phyloP scores from a whole-genome alignment of 345 rosid species.

The Gossypium sturtianum region DNA sequence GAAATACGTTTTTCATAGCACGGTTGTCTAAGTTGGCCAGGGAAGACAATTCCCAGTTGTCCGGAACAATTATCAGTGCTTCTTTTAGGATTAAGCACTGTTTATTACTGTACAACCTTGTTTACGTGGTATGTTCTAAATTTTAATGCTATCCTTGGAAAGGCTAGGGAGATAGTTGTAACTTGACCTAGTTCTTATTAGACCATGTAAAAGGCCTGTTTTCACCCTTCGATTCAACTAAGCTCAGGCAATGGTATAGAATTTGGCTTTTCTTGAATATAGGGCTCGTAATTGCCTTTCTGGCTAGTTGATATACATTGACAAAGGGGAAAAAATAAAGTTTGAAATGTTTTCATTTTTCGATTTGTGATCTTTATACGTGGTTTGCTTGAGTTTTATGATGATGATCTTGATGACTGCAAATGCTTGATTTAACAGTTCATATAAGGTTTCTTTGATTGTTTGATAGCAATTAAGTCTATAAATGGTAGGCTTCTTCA shows the following conservation, averaged over 20 bases:
- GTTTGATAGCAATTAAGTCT: too few species aligned
- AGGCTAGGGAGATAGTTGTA: not conserved
- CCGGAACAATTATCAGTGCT: conserved; percentile 9
- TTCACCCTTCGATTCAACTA: not conserved
- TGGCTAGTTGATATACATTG: not conserved
- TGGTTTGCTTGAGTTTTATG: not conserved
- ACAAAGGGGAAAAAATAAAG: not conserved
- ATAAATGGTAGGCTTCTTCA: too few species aligned
- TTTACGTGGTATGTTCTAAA: not conserved
- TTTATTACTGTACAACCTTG: not conserved
- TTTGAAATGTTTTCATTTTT: not conserved
- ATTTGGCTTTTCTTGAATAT: not conserved
- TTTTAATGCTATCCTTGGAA: not conserved
- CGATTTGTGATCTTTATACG: not conserved
- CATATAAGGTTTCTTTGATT: too few species aligned
- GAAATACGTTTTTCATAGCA: not conserved
- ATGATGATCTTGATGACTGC: too few species aligned
- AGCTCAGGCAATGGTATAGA: not conserved
- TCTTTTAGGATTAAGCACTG: conserved; percentile 8
- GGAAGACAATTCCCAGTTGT: not conserved
- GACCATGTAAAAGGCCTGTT: not conserved
- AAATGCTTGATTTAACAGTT: too few species aligned
- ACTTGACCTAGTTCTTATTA: not conserved
- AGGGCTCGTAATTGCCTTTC: not conserved
- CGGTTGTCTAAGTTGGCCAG: not conserved